Base-by-base conservation (phyloP, 1,139 yeast genomes). In the Maudiozyma humilis region DNA sequence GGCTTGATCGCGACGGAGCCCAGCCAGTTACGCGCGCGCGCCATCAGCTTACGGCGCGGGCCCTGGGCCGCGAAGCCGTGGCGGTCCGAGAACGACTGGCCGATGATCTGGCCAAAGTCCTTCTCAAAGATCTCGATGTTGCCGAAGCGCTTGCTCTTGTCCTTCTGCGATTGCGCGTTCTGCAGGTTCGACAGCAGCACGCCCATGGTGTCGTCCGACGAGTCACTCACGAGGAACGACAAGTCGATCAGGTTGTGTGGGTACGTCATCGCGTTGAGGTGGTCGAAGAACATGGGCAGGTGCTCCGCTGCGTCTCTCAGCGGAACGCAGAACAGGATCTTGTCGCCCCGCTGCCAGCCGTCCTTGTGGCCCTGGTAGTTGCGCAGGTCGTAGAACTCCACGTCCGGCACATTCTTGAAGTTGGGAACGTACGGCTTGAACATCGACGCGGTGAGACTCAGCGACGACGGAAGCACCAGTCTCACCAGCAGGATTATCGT, bases 21-120 rank as follows among this genome's bases (percentile, higher is more conserved):
- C 37, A 80, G 65, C 87, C 87, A 80, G 59, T 80, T 80, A 56
- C 87, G 70, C 4, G 87, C 86, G 44, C 81, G 71, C 7, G 82
- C 87, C 87, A 80, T 80, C 46, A 79, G 65, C 59, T 80, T 80
- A 56, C 87, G 68, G 54, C 87, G 69, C 35, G 84, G 84, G 1
- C 86, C 87, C 60, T 80, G 87, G 2, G 84, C 86, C 27, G 74
- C 82, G 56, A 80, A 79, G 6, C 86, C 86, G 58, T 80, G 87
- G 52, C 87, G 70, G 55, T 80, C 87, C 43, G 72, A 67, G 49
- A 73, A 73, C 10, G 75, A 69, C 60, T 80, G 87, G 35, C 87
- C 86, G 49, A 80, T 75, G 20, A 73, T 72, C 55, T 79, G 85
- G 40, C 86, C 86, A 54, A 80, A 80, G 60, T 80, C 84, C 57